Evolutionary conservation across 148 eudicot genomes (phyloP), one percentile per base, ranked within the genome.

Genomic region (Polygonum aviculare): DNA sequence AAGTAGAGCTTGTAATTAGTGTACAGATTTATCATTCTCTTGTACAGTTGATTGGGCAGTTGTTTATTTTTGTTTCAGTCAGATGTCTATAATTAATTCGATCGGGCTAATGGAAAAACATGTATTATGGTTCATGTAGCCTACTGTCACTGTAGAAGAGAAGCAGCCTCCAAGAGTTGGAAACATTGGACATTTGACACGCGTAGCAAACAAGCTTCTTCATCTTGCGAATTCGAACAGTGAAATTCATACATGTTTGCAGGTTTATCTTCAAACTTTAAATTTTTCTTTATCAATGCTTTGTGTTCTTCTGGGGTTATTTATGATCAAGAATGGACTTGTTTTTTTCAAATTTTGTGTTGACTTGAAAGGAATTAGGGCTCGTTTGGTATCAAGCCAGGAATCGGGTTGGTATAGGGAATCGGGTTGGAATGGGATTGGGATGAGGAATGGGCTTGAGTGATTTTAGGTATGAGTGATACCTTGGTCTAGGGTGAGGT

Each of bases 121-220:
- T 67, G 3, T n/a, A 62, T 62, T 35, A 22, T 77, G 59, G 38
- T 12, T 82, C 49, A 84, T 87, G 89, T 91, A 95, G 99, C 93
- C 94, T 52, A 86, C 99, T 39, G 81, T 88, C 36, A 70, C 90
- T 65, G 80, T 78, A 38, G 93, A 87, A 76, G 99, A 86, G 62
- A 88, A 85, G 78, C 44, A 80, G 41, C 86, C 90, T 22, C 93
- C 91, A 12, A 88, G 93, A 86, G 83, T 90, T 49, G 99, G 99
- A 67, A 89, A 86, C 80, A 89, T 90, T 86, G 99, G 99, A 72
- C 99, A 95, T 82, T 48, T 90, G 76, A 95, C 99, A 36, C 97
- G 93, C 54, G 89, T 95, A 83, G 88, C 94, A 52, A 95, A 93
- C 90, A 95, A 91, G 82, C 90, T 95, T 81, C 82, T 91, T 60